Percentiles rank a stretch among this genome's conserved stretches.
Conservation (phyloP, 768 basidiomycete species). For the Agaricus sinodeliciosus region DNA sequence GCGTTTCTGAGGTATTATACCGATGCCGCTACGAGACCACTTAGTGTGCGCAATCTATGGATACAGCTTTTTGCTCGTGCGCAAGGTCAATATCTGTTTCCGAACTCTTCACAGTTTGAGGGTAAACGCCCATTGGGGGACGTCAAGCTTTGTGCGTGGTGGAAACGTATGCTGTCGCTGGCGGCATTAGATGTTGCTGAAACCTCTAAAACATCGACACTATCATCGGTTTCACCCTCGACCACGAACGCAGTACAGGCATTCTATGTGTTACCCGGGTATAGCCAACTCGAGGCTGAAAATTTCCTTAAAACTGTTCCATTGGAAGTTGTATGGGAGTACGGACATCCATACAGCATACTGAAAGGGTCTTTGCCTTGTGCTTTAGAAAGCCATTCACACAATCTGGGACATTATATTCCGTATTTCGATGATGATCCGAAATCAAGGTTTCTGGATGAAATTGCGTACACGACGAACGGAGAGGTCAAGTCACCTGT, state of each 20-base stretch:
- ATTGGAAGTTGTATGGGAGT: constrained; percentile 45
- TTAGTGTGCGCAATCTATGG: constrained; percentile 54
- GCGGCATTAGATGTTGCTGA: constrained; percentile 38
- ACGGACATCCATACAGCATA: constrained; percentile 74
- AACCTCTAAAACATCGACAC: constrained; percentile 8
- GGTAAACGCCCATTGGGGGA: constrained; percentile 76
- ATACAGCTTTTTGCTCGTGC: constrained; percentile 88
- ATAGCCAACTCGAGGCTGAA: constrained; percentile 58
- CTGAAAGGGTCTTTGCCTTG: constrained; percentile 42
- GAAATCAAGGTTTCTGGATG: constrained; percentile 89
- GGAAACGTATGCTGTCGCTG: constrained; percentile 68
- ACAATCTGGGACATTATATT: constrained; percentile 65
- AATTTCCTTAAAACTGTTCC: constrained; percentile 42
- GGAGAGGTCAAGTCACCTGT: constrained; percentile 56
- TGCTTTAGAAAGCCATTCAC: constrained; percentile 22
- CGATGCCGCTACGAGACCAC: constrained; percentile 55
- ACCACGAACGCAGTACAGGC: constrained; percentile 15
- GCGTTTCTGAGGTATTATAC: constrained; percentile 61
- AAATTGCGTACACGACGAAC: constrained; percentile 71
- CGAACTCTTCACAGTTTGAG: constrained; percentile 66
- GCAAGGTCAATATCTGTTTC: constrained; percentile 90
- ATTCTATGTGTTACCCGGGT: constrained; percentile 69
- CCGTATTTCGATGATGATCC: constrained; percentile 97
- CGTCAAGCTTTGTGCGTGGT: constrained; percentile 83
- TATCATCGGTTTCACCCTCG: neutral